A percentile compares a stretch with the other conserved stretches of the same genome.
Evolutionary conservation across 345 rosid species (phyloP).

Genomic region (Rhodamnia rubescens): DNA sequence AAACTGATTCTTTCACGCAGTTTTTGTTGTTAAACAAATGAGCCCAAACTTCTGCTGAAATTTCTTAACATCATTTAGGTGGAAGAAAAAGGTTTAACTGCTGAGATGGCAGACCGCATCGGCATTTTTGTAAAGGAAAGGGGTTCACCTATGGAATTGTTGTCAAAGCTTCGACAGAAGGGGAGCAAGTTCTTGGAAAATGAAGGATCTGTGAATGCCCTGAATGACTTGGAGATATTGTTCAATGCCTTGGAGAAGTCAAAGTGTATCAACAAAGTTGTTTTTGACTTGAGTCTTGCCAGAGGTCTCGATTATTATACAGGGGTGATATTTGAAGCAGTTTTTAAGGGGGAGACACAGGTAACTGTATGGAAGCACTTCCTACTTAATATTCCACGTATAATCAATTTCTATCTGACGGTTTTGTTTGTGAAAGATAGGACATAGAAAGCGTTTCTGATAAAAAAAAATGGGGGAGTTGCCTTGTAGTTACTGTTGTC

Average conservation of each 20-base stretch:
- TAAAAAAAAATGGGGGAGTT: background rate
- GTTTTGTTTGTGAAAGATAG: background rate
- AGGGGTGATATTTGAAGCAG: constrained; percentile 89
- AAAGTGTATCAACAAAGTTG: constrained; percentile 60
- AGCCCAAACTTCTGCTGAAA: background rate
- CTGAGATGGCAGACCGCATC: constrained; percentile 66
- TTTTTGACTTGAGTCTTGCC: constrained; percentile 94
- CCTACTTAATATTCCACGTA: background rate
- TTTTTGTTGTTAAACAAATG: background rate
- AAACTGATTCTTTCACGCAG: background rate
- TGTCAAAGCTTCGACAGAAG: constrained; percentile 44
- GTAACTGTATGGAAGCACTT: constrained; percentile 17
- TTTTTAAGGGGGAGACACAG: constrained; percentile 71
- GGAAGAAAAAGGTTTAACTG: constrained; percentile 75
- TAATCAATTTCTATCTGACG: background rate
- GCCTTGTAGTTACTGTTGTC: background rate
- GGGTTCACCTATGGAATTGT: constrained; percentile 55
- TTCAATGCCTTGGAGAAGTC: constrained; percentile 81
- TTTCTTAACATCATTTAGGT: constrained; percentile 23
- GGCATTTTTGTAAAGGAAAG: constrained; percentile 71
- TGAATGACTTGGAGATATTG: constrained; percentile 63
- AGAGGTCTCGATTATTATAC: constrained; percentile 99
- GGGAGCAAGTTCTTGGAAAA: constrained; percentile 54
- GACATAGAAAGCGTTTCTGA: background rate
- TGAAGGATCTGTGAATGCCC: constrained; percentile 47